phyloP scores from a whole-genome alignment of 176 grass and related monocot genomes.

The Oryza coarctata region DNA sequence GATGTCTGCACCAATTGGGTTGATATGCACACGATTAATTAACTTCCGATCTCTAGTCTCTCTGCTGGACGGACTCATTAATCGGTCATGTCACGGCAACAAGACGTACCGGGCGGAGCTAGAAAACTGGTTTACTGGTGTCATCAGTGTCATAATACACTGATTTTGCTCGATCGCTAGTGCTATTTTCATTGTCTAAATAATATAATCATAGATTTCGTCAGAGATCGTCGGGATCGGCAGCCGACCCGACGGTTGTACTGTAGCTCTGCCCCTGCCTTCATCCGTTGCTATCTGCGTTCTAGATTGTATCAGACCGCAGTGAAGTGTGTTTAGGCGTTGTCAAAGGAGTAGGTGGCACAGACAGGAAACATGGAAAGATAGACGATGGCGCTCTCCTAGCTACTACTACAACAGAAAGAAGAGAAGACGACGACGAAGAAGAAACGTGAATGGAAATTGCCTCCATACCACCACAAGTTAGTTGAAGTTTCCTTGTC shows the following conservation, averaged over 20 bases:
- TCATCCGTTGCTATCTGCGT: neutral
- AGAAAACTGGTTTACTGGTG: no score
- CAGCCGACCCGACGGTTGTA: no score
- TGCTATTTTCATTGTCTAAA: no score
- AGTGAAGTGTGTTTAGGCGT: neutral
- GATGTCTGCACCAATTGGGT: no score
- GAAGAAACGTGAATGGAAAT: neutral
- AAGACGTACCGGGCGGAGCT: no score
- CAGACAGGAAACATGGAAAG: slow-evolving; percentile 14
- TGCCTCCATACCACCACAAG: slow-evolving; percentile 6
- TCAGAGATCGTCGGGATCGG: no score
- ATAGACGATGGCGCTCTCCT: slow-evolving; percentile 27
- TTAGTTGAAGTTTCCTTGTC: slow-evolving; percentile 42
- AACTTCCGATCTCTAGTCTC: neutral
- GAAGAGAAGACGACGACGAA: neutral
- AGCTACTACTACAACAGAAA: neutral
- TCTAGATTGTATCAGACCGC: neutral
- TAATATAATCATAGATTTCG: no score
- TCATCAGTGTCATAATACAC: no score
- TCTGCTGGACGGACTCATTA: neutral
- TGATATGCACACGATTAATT: no score
- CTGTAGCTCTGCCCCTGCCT: no score
- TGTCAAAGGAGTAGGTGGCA: slow-evolving; percentile 35
- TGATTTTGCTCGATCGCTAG: no score
- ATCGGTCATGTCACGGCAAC: neutral